phyloP scores from a whole-genome alignment of 2,329 filamentous ascomycete species.

The Alternaria arborescens region DNA sequence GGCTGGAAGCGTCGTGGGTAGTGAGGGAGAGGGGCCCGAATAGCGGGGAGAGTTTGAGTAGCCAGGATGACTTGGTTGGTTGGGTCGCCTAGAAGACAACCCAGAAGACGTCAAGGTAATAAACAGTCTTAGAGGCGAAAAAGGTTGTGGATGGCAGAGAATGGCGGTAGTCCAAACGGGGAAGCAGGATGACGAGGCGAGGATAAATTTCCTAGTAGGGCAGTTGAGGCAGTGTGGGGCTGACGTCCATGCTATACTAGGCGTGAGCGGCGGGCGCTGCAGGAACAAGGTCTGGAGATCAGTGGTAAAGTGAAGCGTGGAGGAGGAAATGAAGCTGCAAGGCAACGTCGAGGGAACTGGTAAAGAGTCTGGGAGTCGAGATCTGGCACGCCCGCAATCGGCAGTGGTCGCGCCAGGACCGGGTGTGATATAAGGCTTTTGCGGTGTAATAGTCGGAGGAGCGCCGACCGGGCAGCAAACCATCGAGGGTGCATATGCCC shows the following conservation, averaged over 20 bases:
- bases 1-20: conserved; percentile 40
- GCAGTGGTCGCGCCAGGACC: conserved; percentile 34
- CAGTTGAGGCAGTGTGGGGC: conserved; percentile 28
- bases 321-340: conserved; percentile 24
- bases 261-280: conserved; percentile 19
- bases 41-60: conserved; percentile 49
- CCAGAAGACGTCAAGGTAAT: conserved; percentile 19
- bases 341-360: conserved; percentile 8
- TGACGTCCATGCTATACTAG: conserved; percentile 27
- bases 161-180: not conserved
- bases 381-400: conserved; percentile 31
- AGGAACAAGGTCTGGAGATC: conserved; percentile 18
- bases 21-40: conserved; percentile 45
- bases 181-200: conserved; percentile 8
- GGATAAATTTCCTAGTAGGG: conserved; percentile 16
- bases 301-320: conserved; percentile 11
- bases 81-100: conserved; percentile 42
- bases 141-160: not conserved
- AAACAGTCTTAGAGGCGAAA: conserved; percentile 6
- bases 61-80: conserved; percentile 45
- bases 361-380: conserved; percentile 24
- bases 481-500: conserved; percentile 33
- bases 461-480: conserved; percentile 42
- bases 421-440: conserved; percentile 44
- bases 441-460: conserved; percentile 43